Percentiles rank a stretch among this genome's conserved stretches.
These are phyloP conservation scores for Tolypocladium sp. DNA, from an alignment of 2,329 filamentous ascomycete genomes.

Conservation along the genomic window DNA sequence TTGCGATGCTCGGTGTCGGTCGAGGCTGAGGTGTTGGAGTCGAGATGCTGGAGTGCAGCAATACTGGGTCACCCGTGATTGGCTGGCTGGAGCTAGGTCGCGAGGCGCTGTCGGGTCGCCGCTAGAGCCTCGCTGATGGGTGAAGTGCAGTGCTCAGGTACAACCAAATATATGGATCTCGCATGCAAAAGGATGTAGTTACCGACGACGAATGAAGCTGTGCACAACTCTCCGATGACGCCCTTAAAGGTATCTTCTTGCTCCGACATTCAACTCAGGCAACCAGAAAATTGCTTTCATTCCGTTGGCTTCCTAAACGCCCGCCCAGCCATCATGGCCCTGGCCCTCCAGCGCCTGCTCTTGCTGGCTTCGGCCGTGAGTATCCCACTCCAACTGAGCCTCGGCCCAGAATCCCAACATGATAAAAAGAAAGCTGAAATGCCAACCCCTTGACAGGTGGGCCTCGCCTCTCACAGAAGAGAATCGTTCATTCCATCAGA, in stretches of 20 bases:
- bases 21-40: neutral
- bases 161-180: neutral
- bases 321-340: neutral
- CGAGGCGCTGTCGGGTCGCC: neutral
- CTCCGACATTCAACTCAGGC: neutral
- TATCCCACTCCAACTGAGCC: neutral
- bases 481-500: neutral
- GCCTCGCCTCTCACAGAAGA: neutral
- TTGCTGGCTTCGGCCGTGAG: neutral
- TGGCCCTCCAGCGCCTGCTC: no score
- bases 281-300: neutral
- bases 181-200: neutral
- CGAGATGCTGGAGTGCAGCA: neutral
- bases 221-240: neutral
- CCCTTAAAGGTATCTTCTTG: neutral
- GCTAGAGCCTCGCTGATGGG: neutral
- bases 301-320: neutral
- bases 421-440: no score
- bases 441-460: neutral
- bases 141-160: neutral
- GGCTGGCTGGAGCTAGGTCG: neutral
- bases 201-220: neutral
- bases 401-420: neutral
- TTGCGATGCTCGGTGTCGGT: neutral
- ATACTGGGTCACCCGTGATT: constrained; percentile 1